Percentiles rank a stretch among this genome's conserved stretches.
Conservation (phyloP, 1,139 yeast species). For the Debaryomycetaceae sp. region DNA sequence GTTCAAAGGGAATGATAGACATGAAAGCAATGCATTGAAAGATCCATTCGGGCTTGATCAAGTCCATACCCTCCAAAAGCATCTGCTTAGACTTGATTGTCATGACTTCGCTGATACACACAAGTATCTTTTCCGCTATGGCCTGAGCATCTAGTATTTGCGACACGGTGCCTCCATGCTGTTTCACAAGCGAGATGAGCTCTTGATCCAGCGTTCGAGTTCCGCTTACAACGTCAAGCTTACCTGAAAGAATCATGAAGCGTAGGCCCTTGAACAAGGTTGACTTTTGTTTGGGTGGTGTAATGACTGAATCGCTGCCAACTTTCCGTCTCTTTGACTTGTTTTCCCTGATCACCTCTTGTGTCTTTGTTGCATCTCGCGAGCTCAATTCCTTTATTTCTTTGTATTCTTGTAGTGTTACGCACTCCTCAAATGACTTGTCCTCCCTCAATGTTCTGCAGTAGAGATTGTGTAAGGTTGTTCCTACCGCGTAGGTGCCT, state of each 20-base stretch:
- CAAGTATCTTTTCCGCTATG: slow-evolving; percentile 12
- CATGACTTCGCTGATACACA: slow-evolving; percentile 45
- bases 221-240: slow-evolving; percentile 20
- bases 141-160: slow-evolving; percentile 14
- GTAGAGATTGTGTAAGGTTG: slow-evolving; percentile 74
- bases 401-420: slow-evolving; percentile 54
- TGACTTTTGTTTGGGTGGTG: slow-evolving; percentile 10
- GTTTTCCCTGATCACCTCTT: slow-evolving; percentile 5
- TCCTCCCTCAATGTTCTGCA: slow-evolving; percentile 68
- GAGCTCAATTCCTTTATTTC: slow-evolving; percentile 21
- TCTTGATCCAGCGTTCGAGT: slow-evolving; percentile 28
- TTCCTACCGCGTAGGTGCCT: slow-evolving; percentile 54
- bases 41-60: slow-evolving; percentile 69
- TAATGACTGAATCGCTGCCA: slow-evolving; percentile 1
- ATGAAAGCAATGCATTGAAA: slow-evolving; percentile 53
- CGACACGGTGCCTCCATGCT: slow-evolving; percentile 47
- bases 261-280: slow-evolving; percentile 21
- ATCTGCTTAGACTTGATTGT: slow-evolving; percentile 45
- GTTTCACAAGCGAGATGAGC: slow-evolving; percentile 33
- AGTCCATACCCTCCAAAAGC: slow-evolving; percentile 47
- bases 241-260: slow-evolving; percentile 43
- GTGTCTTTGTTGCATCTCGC: slow-evolving; percentile 3
- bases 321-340: slow-evolving; percentile 4
- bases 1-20: slow-evolving; percentile 52
- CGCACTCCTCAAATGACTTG: slow-evolving; percentile 52